A percentile compares a stretch with the other conserved stretches of the same genome.
Evolutionary conservation across 2,329 filamentous ascomycete species (phyloP).

Genomic region (Colletotrichum coccodes): DNA sequence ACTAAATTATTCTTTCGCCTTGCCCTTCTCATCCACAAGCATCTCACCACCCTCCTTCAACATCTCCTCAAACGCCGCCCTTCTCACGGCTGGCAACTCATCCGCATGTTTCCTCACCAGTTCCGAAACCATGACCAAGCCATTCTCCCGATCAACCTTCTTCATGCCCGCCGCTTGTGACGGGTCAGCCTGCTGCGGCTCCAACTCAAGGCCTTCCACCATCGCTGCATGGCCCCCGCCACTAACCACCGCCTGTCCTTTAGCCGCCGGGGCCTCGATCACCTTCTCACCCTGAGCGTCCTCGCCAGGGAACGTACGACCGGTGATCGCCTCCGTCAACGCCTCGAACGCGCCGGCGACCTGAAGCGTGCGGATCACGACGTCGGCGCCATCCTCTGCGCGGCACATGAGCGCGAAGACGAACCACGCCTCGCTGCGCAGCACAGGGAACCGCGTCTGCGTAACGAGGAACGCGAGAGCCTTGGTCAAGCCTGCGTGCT

Average conservation of each 20-base stretch:
- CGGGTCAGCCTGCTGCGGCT: slow-evolving; percentile 59
- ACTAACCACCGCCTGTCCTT: background rate
- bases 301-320: slow-evolving; percentile 43
- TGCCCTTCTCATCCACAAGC: slow-evolving; percentile 43
- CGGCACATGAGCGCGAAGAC: slow-evolving; percentile 70
- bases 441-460: slow-evolving; percentile 67
- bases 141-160: slow-evolving; percentile 69
- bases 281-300: background rate
- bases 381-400: slow-evolving; percentile 57
- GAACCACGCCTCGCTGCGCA: slow-evolving; percentile 71
- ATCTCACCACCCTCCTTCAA: slow-evolving; percentile 61
- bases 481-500: slow-evolving; percentile 51
- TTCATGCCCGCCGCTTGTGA: slow-evolving; percentile 55
- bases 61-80: slow-evolving; percentile 56
- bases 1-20: slow-evolving; percentile 2
- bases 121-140: slow-evolving; percentile 66
- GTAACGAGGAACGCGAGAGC: slow-evolving; percentile 63
- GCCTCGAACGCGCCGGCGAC: slow-evolving; percentile 52
- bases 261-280: background rate
- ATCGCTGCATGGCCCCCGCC: slow-evolving; percentile 31
- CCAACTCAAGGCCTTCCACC: slow-evolving; percentile 49
- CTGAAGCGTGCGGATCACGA: slow-evolving; percentile 55
- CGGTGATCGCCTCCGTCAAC: slow-evolving; percentile 61
- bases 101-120: slow-evolving; percentile 57
- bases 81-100: slow-evolving; percentile 51